Percentiles rank a stretch among this genome's conserved stretches.
Evolutionary conservation across 805 yeast genomes (phyloP).

Genomic region (Jamesozyma jinghongensis): DNA sequence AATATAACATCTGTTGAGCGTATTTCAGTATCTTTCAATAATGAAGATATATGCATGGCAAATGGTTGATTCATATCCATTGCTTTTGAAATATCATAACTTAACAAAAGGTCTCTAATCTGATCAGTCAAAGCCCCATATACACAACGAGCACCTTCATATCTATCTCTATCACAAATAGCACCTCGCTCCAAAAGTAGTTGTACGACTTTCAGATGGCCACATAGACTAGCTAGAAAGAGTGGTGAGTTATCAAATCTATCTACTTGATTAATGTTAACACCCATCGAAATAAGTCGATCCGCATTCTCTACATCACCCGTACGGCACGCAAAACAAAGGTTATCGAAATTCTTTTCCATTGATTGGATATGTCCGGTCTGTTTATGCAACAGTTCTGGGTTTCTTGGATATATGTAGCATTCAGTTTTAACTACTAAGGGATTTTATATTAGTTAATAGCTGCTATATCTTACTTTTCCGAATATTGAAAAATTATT

Average conservation of each 20-base stretch:
- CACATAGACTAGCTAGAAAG: constrained; percentile 65
- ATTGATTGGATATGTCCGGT: constrained; percentile 1
- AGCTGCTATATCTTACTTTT: no score
- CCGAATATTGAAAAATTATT: no score
- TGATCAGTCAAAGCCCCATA: constrained; percentile 69
- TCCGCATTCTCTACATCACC: constrained; percentile 65
- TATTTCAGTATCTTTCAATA: constrained; percentile 13
- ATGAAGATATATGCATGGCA: constrained; percentile 54
- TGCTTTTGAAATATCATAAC: constrained; percentile 58
- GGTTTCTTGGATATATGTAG: no score
- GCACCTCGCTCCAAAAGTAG: constrained; percentile 60
- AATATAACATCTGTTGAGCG: constrained; percentile 23
- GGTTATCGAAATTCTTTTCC: constrained; percentile 34
- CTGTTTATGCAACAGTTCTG: no score
- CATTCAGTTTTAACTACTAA: no score
- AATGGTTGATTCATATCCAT: constrained; percentile 64
- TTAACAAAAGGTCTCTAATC: constrained; percentile 48
- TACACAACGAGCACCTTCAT: constrained; percentile 68
- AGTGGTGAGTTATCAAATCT: constrained; percentile 71
- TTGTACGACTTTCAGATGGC: constrained; percentile 57
- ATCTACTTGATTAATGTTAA: constrained; percentile 43
- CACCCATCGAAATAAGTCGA: constrained; percentile 43
- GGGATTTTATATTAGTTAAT: no score
- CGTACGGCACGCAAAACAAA: constrained; percentile 56
- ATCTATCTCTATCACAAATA: constrained; percentile 70